A percentile compares a stretch with the other conserved stretches of the same genome.
These are phyloP conservation scores for Potentilla sterilis DNA, from an alignment of 306 rosid genomes.

Conservation along the genomic window DNA sequence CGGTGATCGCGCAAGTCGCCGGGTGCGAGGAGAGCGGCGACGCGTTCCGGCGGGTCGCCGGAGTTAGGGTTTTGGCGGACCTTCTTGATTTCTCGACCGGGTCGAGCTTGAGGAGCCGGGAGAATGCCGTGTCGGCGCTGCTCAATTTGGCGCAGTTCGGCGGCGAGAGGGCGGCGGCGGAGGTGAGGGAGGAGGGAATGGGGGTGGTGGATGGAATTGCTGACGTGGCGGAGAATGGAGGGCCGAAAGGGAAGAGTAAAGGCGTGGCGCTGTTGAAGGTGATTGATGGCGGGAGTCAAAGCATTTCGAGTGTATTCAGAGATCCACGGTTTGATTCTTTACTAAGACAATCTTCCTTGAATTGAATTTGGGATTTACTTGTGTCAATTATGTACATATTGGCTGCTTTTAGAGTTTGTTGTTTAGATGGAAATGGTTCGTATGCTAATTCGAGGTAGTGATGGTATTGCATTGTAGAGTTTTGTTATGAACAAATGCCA, in stretches of 20 bases:
- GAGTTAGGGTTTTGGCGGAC: slow-evolving; percentile 55
- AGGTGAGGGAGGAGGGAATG: slow-evolving; percentile 47
- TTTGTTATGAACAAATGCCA: neutral
- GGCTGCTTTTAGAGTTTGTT: neutral
- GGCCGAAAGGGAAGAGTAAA: slow-evolving; percentile 56
- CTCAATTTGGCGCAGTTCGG: slow-evolving; percentile 60
- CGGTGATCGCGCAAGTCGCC: slow-evolving; percentile 87
- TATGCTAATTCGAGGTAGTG: neutral
- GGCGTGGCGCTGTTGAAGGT: slow-evolving; percentile 52
- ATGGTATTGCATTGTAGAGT: neutral
- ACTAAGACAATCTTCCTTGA: slow-evolving; percentile 27
- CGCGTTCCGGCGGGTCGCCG: slow-evolving; percentile 56
- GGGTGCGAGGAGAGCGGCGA: slow-evolving; percentile 84
- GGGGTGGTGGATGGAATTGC: slow-evolving; percentile 53
- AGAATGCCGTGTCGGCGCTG: slow-evolving; percentile 74
- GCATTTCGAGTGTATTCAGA: slow-evolving; percentile 13
- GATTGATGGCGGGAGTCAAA: slow-evolving; percentile 35
- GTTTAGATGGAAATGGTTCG: neutral
- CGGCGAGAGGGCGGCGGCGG: slow-evolving; percentile 49
- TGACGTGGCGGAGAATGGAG: slow-evolving; percentile 53
- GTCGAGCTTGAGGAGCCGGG: slow-evolving; percentile 64
- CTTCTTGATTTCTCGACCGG: slow-evolving; percentile 58
- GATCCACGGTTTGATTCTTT: slow-evolving; percentile 48
- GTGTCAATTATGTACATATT: neutral
- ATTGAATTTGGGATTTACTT: neutral